phyloP scores from a whole-genome alignment of 495 filamentous ascomycete species.

The Aspergillus olivimuriae region DNA sequence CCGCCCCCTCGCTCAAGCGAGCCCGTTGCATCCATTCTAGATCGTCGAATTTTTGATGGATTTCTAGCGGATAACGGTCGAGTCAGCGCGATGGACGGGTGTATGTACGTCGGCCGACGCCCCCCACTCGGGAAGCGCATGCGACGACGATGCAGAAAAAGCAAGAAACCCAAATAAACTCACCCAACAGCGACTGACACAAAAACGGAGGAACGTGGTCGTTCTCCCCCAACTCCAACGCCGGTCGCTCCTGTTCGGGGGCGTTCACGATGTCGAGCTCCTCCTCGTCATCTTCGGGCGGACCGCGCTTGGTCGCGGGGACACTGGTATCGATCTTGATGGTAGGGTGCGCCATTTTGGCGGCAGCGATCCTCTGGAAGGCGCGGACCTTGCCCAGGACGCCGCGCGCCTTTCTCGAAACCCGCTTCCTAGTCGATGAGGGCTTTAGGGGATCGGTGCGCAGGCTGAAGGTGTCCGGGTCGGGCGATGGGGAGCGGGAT shows the following conservation, averaged over 20 bases:
- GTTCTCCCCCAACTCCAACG: constrained; percentile 28
- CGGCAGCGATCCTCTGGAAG: constrained; percentile 38
- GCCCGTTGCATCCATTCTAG: constrained; percentile 41
- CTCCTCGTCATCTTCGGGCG: constrained; percentile 31
- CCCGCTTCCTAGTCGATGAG: constrained; percentile 26
- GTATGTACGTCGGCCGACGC: too few relatives aligned
- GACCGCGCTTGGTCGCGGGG: constrained; percentile 35
- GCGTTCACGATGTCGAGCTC: constrained; percentile 22
- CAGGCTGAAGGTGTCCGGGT: constrained; percentile 25
- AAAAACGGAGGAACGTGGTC: constrained; percentile 39
- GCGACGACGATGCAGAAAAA: not conserved
- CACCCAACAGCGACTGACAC: constrained; percentile 36
- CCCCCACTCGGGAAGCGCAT: not conserved
- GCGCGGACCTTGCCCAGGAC: constrained; percentile 44
- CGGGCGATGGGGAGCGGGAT: constrained; percentile 30
- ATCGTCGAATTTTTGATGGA: constrained; percentile 43
- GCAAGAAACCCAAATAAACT: constrained; percentile 18
- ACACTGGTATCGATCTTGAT: constrained; percentile 44
- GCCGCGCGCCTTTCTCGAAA: constrained; percentile 41
- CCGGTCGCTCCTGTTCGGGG: constrained; percentile 27
- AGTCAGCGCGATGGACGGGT: constrained; percentile 6
- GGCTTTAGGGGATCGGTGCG: constrained; percentile 26
- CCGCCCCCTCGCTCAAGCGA: constrained; percentile 28
- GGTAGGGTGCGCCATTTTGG: constrained; percentile 41
- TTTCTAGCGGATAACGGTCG: constrained; percentile 19